Base-by-base conservation (phyloP, 257 asterid genomes). In the Solanum dulcamara region DNA sequence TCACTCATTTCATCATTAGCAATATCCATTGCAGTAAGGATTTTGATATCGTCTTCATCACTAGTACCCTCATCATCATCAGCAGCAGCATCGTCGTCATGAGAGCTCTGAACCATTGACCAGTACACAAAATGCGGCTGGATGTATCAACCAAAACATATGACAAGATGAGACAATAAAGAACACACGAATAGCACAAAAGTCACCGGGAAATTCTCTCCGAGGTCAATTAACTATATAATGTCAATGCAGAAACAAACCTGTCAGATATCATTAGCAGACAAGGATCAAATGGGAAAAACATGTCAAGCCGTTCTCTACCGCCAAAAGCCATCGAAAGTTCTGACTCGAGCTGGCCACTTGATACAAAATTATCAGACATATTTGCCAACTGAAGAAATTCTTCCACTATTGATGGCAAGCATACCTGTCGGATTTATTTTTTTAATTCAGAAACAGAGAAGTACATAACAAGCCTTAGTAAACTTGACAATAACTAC, bases 251-350 rank as follows among this genome's bases (percentile, higher is more conserved):
- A 71, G 42, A 60, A 75, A 84, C 89, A 66, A 82, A 96, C 98
- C 97, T 91, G 90, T 93, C 99, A n/a, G 97, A 91, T 87, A 91
- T 94, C 91, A 89, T 91, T 57, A 94, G 90, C 46, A 94, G 86
- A 86, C 98, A 94, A 0, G 99, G 99, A 87, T 96, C 98, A 77
- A 96, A 96, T 55, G 99, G 98, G 87, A 96, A 96, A 87, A 94
- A 94, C 92, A 86, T 91, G 88, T 94, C 98, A 9, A 93, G 91
- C 87, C 95, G 91, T 84, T 93, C 92, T 62, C 60, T 5, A 37
- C 97, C 97, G 82, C 97, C 97, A 89, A 91, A 94, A 62, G 94
- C 90, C 86, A 67, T 86, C 4, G 97, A 91, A 88, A 89, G 89
- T 85, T 93, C 94, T 2, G 95, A 92, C 86, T 93, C 98, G 55